A percentile compares a stretch with the other conserved stretches of the same genome.
phyloP scores from a whole-genome alignment of 306 rosid genomes.

The Castanopsis chinensis region DNA sequence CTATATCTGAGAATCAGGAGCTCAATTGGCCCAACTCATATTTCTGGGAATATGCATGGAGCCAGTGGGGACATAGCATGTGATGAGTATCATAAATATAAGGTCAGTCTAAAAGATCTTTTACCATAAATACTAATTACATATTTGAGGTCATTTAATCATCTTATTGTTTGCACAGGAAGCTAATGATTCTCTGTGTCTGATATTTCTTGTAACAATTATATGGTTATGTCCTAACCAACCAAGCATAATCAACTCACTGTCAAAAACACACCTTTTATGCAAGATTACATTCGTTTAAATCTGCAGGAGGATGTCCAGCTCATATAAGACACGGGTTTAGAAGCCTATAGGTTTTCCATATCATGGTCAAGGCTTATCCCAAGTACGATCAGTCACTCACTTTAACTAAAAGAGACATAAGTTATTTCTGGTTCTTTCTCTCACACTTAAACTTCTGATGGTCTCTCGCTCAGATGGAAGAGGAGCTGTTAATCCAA shows the following conservation, averaged over 20 bases:
- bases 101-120: neutral
- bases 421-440: neutral
- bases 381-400: slow-evolving; percentile 13
- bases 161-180: neutral
- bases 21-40: neutral
- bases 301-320: slow-evolving; percentile 11
- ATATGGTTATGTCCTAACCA: neutral
- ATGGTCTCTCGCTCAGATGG: slow-evolving; percentile 42
- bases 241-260: neutral
- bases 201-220: neutral
- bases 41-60: neutral
- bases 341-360: slow-evolving; percentile 17
- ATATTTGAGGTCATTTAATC: neutral
- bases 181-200: no score
- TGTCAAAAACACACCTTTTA: no score
- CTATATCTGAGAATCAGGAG: no score
- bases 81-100: slow-evolving; percentile 19
- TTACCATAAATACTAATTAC: neutral
- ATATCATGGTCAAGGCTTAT: slow-evolving; percentile 16
- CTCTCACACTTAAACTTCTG: neutral
- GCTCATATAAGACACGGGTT: slow-evolving; percentile 2
- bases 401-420: neutral
- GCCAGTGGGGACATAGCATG: slow-evolving; percentile 15
- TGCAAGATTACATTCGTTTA: no score
- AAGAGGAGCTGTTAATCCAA: slow-evolving; percentile 52